These are phyloP conservation scores for Gastrolobium bilobum DNA, from an alignment of 306 rosid species.

Conservation along the genomic window DNA sequence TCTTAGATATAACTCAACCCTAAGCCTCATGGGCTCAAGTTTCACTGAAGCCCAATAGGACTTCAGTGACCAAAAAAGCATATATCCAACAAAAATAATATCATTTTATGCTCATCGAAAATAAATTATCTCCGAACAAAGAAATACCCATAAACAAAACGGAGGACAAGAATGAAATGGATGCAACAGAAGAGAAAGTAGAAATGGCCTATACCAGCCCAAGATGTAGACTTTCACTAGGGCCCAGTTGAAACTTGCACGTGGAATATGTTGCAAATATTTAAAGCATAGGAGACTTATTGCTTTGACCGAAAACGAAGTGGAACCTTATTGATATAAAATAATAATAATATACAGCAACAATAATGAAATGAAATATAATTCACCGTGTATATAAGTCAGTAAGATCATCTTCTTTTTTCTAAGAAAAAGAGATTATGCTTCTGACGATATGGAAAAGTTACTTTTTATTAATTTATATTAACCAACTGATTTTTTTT, in stretches of 20 bases:
- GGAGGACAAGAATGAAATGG: neutral
- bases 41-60: too few relatives aligned
- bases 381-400: neutral
- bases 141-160: neutral
- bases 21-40: too few relatives aligned
- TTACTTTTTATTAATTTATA: neutral
- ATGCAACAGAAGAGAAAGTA: neutral
- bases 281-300: neutral
- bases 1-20: too few relatives aligned
- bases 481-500: neutral
- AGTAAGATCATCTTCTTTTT: too few relatives aligned
- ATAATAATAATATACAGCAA: neutral
- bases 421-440: too few relatives aligned
- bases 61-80: too few relatives aligned
- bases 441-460: neutral
- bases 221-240: neutral
- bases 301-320: neutral
- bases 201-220: neutral
- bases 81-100: too few relatives aligned
- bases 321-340: neutral
- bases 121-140: too few relatives aligned
- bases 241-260: slow-evolving; percentile 21
- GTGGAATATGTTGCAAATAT: neutral
- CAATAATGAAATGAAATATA: neutral
- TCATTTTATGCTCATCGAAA: too few relatives aligned